Conservation (phyloP, 768 basidiomycete species). For the Sporobolomyces roseus region DNA sequence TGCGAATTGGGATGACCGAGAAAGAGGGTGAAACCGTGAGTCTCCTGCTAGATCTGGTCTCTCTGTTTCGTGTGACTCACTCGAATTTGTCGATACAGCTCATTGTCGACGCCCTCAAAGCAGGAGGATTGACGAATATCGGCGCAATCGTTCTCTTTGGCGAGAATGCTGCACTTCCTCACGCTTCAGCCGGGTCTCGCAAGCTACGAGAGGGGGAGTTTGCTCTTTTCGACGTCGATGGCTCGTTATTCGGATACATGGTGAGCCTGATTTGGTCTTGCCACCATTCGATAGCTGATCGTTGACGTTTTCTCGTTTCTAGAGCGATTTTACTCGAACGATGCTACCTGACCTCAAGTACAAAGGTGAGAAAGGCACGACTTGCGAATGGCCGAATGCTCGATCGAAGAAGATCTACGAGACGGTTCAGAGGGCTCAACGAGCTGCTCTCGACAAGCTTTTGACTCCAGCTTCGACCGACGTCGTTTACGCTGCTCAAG, state of each 20-base stretch:
- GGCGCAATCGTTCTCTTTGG: constrained; percentile 28
- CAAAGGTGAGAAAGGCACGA: background rate
- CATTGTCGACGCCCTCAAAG: constrained; percentile 26
- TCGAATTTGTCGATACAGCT: background rate
- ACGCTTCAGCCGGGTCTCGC: constrained; percentile 3
- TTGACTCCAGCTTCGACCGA: background rate
- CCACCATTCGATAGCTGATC: too few relatives aligned
- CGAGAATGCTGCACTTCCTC: constrained; percentile 29
- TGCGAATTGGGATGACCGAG: constrained; percentile 31
- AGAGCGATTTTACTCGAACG: constrained; percentile 32
- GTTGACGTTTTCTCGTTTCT: too few relatives aligned
- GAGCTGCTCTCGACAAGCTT: constrained; percentile 15
- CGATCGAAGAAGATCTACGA: constrained; percentile 23
- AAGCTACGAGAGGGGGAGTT: constrained; percentile 2
- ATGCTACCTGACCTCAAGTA: constrained; percentile 12
- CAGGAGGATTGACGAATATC: constrained; percentile 18
- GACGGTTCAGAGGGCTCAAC: constrained; percentile 21
- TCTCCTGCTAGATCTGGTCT: background rate
- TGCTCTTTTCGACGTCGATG: constrained; percentile 31
- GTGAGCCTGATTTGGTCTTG: background rate
- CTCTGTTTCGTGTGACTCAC: background rate
- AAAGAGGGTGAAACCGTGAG: constrained; percentile 18
- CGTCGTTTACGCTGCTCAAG: constrained; percentile 13
- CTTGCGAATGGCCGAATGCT: constrained; percentile 10
- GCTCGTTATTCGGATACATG: constrained; percentile 20